Evolutionary conservation across 139 green algal species (phyloP), one percentile per base, ranked within the genome.

Genomic region (Chlamydomonas urium): DNA sequence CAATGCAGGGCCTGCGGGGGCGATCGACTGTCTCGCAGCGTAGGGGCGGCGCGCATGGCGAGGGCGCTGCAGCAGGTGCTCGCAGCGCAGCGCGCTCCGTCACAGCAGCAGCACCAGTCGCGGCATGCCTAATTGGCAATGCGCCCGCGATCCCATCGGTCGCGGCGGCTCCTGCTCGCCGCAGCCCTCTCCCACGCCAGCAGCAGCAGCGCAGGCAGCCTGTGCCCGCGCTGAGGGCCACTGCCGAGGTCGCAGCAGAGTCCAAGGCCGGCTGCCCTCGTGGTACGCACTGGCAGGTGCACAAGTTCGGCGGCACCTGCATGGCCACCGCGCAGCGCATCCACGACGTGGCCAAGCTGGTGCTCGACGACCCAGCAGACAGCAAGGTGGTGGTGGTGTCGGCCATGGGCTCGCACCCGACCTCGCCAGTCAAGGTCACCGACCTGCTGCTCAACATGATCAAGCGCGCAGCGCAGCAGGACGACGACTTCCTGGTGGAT

Each of bases 281-380:
- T 63, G 82, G 87, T 29, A 23, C 67, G 2, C 74, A 89, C 23
- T 94, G 87, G 88, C 61, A 88, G 63, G 79, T 90, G 23, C 94
- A 97, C 81, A 98, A 98, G 79, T 99, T 99, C 68, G 94, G 94
- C 34, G 94, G 94, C 34, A 99, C 95, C 10, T 99, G 95, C 85
- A 91, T 99, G 73, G 92, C 90, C 2, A 84, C 76, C 3, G 80
- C 92, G 0, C 88, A 97, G 56, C 83, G 94, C 36, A 96, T 99
- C 59, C 66, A 50, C 6, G 85, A 86, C 6, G 90, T 88, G 28
- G 89, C 87, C 38, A 47, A 92, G 50, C 82, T 96, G 36, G 74
- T 97, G n/a, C 78, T 90, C 29, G 74, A 86, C 3, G 85, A 90
- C 8, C 50, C 78, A 1, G 77, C 59, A 23, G 47, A 81, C 2